Evolutionary conservation across 306 rosid species (phyloP), one percentile per base, ranked within the genome.

Genomic region (Sicyos baderoa): DNA sequence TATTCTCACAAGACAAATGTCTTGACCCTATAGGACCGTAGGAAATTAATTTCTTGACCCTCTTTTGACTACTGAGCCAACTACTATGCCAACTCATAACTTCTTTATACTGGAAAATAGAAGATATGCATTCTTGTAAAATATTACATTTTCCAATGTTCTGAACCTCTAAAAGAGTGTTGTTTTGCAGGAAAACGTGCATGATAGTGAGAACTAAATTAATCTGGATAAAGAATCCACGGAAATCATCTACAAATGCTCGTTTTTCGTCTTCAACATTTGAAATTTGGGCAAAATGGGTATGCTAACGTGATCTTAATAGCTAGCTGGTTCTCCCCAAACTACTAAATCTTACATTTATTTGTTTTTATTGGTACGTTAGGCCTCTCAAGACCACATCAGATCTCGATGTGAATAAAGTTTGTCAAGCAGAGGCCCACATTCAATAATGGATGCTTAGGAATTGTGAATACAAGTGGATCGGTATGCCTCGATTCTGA

Each of bases 141-240:
- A 27, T 58, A 11, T 22, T 12, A 11, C n/a, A n/a, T n/a, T 17
- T 63, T 17, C 23, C 23, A 16, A 37, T 17, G 16, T 40, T 18
- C n/a, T 64, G 13, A 62, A 62, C 50, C 12, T 45, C 50, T 48
- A 48, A 2, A 13, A 62, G 6, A 29, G 12, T 22, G 22, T 37
- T 40, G 29, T 44, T 64, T 13, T 64, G 70, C 70, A 64, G 73
- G 32, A 69, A 12, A 69, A 69, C 2, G 32, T 50, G 40, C 7
- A 35, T 35, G 40, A 35, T 3, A 9, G 27, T 50, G 45, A 8
- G 48, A 29, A 23, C 6, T 50, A 52, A 52, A 49, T n/a, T 51
- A 23, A 18, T 51, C 17, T 25, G 73, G 40, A 29, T 29, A 50
- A 50, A 52, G 49, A 23, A 22, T 16, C 45, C 48, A 52, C 0